Conservation (phyloP, 768 basidiomycete species). For the Cyclocybe cylindracea region DNA sequence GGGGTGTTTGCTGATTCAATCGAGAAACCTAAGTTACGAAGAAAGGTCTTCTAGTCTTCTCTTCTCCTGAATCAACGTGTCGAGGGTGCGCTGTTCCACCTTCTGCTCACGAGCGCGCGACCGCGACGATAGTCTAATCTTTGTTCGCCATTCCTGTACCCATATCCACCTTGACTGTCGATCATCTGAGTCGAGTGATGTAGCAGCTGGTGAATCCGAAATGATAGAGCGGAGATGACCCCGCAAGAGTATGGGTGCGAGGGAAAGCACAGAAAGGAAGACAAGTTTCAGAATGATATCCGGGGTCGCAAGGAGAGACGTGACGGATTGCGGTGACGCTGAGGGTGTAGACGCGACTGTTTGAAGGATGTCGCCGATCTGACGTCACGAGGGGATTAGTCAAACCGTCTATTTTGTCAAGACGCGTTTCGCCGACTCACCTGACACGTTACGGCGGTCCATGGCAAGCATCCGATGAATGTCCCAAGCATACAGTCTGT, state of each 20-base stretch:
- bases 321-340: slow-evolving; percentile 75
- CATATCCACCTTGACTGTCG: slow-evolving; percentile 50
- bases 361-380: slow-evolving; percentile 89
- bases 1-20: background rate
- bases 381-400: slow-evolving; percentile 22
- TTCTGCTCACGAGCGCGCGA: slow-evolving; percentile 49
- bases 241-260: slow-evolving; percentile 84
- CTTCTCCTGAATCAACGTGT: slow-evolving; percentile 61
- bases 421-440: slow-evolving; percentile 39
- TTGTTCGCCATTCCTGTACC: slow-evolving; percentile 70
- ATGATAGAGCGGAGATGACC: slow-evolving; percentile 64
- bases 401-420: background rate
- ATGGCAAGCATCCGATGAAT: slow-evolving; percentile 83
- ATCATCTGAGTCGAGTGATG: slow-evolving; percentile 23
- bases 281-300: slow-evolving; percentile 82
- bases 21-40: slow-evolving; percentile 25
- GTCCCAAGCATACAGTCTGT: slow-evolving; percentile 76
- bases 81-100: slow-evolving; percentile 45
- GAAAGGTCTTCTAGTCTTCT: slow-evolving; percentile 40
- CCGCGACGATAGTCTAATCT: slow-evolving; percentile 55
- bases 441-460: slow-evolving; percentile 93
- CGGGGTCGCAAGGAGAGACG: slow-evolving; percentile 82
- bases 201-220: slow-evolving; percentile 25
- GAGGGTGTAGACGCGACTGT: slow-evolving; percentile 75
- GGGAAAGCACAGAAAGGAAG: slow-evolving; percentile 78